Conservation (phyloP, 805 yeast genomes). For the Candida coleopterorum region DNA sequence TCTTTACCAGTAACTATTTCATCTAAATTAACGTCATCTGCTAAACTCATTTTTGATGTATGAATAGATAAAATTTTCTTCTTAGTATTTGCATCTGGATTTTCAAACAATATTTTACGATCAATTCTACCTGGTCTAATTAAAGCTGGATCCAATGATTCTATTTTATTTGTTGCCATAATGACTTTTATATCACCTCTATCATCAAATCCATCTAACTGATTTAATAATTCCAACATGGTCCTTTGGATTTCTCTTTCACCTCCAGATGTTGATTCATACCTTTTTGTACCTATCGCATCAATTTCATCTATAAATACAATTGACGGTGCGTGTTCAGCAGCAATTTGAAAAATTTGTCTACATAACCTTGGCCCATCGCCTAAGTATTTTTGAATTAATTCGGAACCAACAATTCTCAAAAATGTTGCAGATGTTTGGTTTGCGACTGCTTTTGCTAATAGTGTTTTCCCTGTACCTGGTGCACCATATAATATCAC, state of each 20-base stretch:
- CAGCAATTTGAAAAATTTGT: constrained; percentile 93
- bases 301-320: constrained; percentile 98
- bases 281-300: constrained; percentile 98
- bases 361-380: constrained; percentile 95
- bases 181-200: constrained; percentile 96
- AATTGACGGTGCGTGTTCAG: constrained; percentile 96
- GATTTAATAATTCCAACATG: constrained; percentile 92
- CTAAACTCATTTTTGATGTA: constrained; percentile 87
- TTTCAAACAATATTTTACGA: constrained; percentile 91
- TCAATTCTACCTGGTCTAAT: constrained; percentile 97
- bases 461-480: constrained; percentile 93
- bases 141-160: constrained; percentile 90
- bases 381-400: constrained; percentile 94
- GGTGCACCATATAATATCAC: constrained; percentile 97
- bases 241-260: constrained; percentile 97
- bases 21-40: constrained; percentile 83
- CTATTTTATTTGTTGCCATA: constrained; percentile 97
- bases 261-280: constrained; percentile 95
- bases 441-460: constrained; percentile 97
- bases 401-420: constrained; percentile 94
- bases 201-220: constrained; percentile 95
- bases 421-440: constrained; percentile 95
- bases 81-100: constrained; percentile 89
- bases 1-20: constrained; percentile 87
- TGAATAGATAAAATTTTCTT: constrained; percentile 90